Evolutionary conservation across 2,329 filamentous ascomycete species (phyloP).

Genomic region (Pseudogymnoascus sp.): DNA sequence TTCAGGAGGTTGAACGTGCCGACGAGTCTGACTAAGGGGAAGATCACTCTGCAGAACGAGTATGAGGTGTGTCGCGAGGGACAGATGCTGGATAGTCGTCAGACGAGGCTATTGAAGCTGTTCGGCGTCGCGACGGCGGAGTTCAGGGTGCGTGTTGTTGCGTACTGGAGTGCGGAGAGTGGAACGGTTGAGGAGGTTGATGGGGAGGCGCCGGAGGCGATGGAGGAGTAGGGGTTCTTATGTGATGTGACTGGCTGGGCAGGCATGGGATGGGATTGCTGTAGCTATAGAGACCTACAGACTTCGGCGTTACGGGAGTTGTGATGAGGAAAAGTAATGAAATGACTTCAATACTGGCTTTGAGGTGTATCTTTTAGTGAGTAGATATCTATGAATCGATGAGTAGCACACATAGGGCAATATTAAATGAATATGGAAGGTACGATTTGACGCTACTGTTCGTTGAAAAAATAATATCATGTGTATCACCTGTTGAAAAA

Average conservation of each 20-base stretch:
- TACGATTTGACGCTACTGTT: neutral
- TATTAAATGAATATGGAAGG: neutral
- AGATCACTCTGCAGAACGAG: constrained; percentile 60
- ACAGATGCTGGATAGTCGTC: constrained; percentile 77
- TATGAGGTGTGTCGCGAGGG: constrained; percentile 70
- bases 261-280: constrained; percentile 1
- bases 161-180: constrained; percentile 60
- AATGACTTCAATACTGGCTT: neutral
- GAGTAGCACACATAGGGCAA: neutral
- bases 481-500: neutral
- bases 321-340: constrained; percentile 1
- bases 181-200: constrained; percentile 53
- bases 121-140: constrained; percentile 88
- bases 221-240: constrained; percentile 33
- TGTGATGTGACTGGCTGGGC: neutral
- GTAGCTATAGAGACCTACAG: constrained; percentile 4
- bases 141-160: constrained; percentile 75
- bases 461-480: neutral
- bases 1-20: constrained; percentile 84
- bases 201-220: constrained; percentile 26
- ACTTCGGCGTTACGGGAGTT: constrained; percentile 4
- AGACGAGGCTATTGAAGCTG: constrained; percentile 88
- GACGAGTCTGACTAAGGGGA: constrained; percentile 80
- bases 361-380: neutral
- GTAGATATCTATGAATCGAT: neutral